A percentile compares a stretch with the other conserved stretches of the same genome.
phyloP scores from a whole-genome alignment of 2,329 filamentous ascomycete species.

The Blumeria graminis region DNA sequence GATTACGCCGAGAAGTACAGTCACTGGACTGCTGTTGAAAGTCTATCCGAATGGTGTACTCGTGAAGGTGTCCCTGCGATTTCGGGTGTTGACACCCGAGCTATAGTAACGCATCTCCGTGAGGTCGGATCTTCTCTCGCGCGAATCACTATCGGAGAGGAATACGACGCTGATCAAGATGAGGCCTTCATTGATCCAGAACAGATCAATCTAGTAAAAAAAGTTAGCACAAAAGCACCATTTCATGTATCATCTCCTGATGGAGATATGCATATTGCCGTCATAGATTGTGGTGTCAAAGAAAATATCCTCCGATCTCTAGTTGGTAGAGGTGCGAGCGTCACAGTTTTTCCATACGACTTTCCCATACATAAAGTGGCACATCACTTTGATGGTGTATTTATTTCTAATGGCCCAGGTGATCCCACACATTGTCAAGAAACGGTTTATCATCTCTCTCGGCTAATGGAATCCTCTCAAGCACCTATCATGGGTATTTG shows the following conservation, averaged over 20 bases:
- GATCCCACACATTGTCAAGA: constrained; percentile 92
- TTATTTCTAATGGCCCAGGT: constrained; percentile 96
- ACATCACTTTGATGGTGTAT: constrained; percentile 92
- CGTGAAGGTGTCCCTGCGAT: constrained; percentile 91
- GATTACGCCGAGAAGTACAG: constrained; percentile 87
- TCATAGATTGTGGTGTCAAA: constrained; percentile 97
- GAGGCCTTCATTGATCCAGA: constrained; percentile 88
- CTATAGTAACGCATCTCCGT: constrained; percentile 82
- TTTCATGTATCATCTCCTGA: constrained; percentile 77
- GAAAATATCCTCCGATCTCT: constrained; percentile 96
- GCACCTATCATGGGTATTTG: constrained; percentile 96
- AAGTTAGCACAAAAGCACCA: constrained; percentile 91
- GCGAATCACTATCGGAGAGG: constrained; percentile 81
- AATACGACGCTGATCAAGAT: constrained; percentile 96
- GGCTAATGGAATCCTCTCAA: constrained; percentile 75
- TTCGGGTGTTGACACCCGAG: constrained; percentile 88
- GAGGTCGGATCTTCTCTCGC: constrained; percentile 93
- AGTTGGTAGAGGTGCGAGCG: constrained; percentile 71
- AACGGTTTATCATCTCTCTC: constrained; percentile 76
- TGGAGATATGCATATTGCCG: constrained; percentile 70
- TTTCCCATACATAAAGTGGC: constrained; percentile 97
- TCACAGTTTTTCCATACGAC: constrained; percentile 88
- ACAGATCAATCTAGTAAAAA: constrained; percentile 88
- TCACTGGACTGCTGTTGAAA: constrained; percentile 97
- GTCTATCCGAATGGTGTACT: constrained; percentile 79